Evolutionary conservation across 495 filamentous ascomycete genomes (phyloP), one percentile per base, ranked within the genome.

Genomic region (Parmelia sp.): DNA sequence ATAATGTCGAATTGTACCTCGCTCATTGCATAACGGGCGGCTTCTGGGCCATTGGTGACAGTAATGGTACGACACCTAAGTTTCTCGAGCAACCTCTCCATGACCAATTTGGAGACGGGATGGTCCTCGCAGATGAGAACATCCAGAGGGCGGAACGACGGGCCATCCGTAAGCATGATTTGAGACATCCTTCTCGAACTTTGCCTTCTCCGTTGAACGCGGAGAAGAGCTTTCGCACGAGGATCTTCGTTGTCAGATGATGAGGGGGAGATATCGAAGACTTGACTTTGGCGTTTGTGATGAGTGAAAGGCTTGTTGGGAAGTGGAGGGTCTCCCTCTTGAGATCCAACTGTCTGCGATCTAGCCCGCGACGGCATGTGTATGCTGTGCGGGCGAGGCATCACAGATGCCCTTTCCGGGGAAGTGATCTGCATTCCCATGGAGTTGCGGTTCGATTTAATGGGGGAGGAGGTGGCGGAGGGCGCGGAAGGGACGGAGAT

Each of bases 51-150:
- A 67, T 90, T 96, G 11, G 84, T 80, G 3, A 91, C 94, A 21
- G 90, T 87, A 65, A 98, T 96, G n/a, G 92, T 96, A 23, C 95
- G 89, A 69, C 94, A 98, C 40, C 89, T 87, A 42, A 98, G 81
- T 76, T 96, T 97, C 74, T 97, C 95, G 53, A 97, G 84, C 9
- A 97, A 77, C 64, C 92, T 90, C 71, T 97, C 94, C 94, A 97
- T 96, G 29, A 98, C 92, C 74, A 97, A 80, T 55, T 92, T 84
- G 21, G 93, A 96, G n/a, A 97, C 91, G 1, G 95, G 95, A 72
- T 97, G 94, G 73, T 97, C 95, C 76, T 98, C 94, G 74, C 94
- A 97, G 60, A 98, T 92, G 36, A 98, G 82, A 25, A 98, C 88
- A 75, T 98, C 92, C 45, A 98, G 75, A 57, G 94, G 90, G 27